A percentile compares a stretch with the other conserved stretches of the same genome.
These are phyloP conservation scores for Orbilia quercus DNA, from an alignment of 2,329 filamentous ascomycete genomes.

Conservation along the genomic window DNA sequence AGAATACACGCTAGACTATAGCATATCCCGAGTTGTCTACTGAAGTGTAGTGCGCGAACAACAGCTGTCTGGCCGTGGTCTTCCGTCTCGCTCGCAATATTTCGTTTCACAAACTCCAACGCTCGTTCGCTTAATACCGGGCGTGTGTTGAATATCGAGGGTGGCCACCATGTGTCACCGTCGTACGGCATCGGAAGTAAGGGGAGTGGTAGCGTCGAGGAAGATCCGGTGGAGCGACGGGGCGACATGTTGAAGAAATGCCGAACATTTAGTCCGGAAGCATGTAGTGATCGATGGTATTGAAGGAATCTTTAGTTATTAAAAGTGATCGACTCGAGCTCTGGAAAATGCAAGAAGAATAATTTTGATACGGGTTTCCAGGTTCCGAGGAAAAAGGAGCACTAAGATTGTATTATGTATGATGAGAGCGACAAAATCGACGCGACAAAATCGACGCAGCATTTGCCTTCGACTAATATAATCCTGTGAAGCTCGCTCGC, in stretches of 20 bases:
- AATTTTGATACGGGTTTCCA: too few relatives aligned
- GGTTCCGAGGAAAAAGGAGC: too few relatives aligned
- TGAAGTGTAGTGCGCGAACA: slow-evolving; percentile 35
- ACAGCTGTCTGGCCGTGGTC: slow-evolving; percentile 31
- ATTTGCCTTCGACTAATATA: slow-evolving; percentile 6
- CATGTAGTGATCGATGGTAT: too few relatives aligned
- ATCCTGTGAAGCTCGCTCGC: slow-evolving; percentile 10
- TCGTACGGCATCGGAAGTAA: slow-evolving; percentile 18
- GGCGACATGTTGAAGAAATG: slow-evolving; percentile 30
- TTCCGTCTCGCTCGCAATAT: background rate
- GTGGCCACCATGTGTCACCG: slow-evolving; percentile 45
- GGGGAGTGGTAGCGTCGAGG: slow-evolving; percentile 2
- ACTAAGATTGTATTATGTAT: background rate
- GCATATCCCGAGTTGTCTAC: slow-evolving; percentile 32
- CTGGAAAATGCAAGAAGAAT: too few relatives aligned
- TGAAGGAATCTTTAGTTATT: too few relatives aligned
- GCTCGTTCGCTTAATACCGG: slow-evolving; percentile 39
- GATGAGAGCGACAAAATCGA: slow-evolving; percentile 21
- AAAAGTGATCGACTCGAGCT: too few relatives aligned
- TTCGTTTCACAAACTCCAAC: slow-evolving; percentile 41
- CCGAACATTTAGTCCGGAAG: too few relatives aligned
- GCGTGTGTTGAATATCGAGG: slow-evolving; percentile 41
- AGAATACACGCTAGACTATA: slow-evolving; percentile 40
- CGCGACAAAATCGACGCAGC: background rate
- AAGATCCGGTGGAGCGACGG: slow-evolving; percentile 7